Conservation (phyloP, 495 filamentous ascomycete species). For the Letharia columbiana region DNA sequence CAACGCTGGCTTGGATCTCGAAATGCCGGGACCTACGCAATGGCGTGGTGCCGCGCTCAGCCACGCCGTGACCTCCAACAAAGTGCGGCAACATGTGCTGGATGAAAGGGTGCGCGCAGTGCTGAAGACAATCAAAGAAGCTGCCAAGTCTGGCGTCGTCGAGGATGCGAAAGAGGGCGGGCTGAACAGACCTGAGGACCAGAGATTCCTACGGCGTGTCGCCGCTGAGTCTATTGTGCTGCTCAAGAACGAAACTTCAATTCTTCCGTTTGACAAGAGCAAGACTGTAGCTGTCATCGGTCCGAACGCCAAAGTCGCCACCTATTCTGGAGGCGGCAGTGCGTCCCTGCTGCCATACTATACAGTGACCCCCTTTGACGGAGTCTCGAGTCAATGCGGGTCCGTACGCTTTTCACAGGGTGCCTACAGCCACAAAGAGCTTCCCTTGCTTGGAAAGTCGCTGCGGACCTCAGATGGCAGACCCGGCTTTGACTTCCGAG, state of each 20-base stretch:
- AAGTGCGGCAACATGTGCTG: constrained; percentile 40
- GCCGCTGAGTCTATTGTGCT: constrained; percentile 67
- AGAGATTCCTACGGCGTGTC: constrained; percentile 55
- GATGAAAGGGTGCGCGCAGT: constrained; percentile 57
- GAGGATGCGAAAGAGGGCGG: constrained; percentile 45
- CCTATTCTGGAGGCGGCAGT: constrained; percentile 73
- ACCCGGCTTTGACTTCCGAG: constrained; percentile 46
- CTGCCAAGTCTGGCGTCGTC: constrained; percentile 52
- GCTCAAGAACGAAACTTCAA: constrained; percentile 61
- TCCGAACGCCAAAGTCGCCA: constrained; percentile 67
- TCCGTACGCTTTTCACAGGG: constrained; percentile 44
- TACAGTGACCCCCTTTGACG: constrained; percentile 59
- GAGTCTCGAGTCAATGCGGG: constrained; percentile 47
- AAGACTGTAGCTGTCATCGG: constrained; percentile 68
- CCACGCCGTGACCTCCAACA: constrained; percentile 51
- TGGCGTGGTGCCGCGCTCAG: constrained; percentile 54
- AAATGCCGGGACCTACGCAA: constrained; percentile 64
- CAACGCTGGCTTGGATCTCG: constrained; percentile 62
- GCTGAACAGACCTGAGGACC: constrained; percentile 56
- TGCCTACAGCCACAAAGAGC: constrained; percentile 51
- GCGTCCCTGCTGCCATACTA: constrained; percentile 76
- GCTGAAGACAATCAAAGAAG: constrained; percentile 55
- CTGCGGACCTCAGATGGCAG: constrained; percentile 32
- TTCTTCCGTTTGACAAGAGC: constrained; percentile 56
- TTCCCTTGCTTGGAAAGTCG: constrained; percentile 46